Base-by-base conservation (phyloP, 768 basidiomycete species). In the Panus rudis region DNA sequence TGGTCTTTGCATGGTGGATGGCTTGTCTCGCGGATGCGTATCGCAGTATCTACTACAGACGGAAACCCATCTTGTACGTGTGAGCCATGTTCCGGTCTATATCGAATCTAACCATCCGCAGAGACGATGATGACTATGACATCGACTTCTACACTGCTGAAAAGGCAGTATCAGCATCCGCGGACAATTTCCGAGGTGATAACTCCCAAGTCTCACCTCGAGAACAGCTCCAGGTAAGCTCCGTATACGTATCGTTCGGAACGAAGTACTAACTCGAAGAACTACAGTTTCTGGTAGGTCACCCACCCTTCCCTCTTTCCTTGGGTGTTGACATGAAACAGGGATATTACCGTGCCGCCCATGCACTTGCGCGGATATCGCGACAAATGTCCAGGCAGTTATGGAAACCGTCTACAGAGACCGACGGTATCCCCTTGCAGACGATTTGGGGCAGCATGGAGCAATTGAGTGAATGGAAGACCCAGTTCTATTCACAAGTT, bases 1-100 rank as follows among this genome's bases (percentile, higher is more conserved):
- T 91, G 81, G 84, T 87, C 40, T 92, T 90, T 56, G 84, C 90
- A 1, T 92, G 91, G 84, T 93, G 92, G 90, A 85, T 92, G 78
- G 82, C 90, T 6, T 87, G 84, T 61, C 68, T 92, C 35, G 72
- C 77, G 25, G 92, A 96, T 55, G 87, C 89, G 6, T 90, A 84
- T 63, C 78, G 79, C 21, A 76, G 88, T 23, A 79, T 80, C 24
- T 92, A 90, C 62, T 89, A 91, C 65, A 78, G 89, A 48, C 73
- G 83, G 49, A 90, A 91, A 63, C 89, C 90, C 6, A 72, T 84
- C 53, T 68, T 92, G 68, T 79, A 53, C 53, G 76, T 61, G 11
- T 25, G 41, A 10, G 16, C 13, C 25, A 10, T 30, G 28, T 16
- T 19, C 19, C 13, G 23, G 3, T 44, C 19, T n/a, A 20, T 33